A percentile compares a stretch with the other conserved stretches of the same genome.
Conservation (phyloP, 768 basidiomycete genomes). For the Lactarius vividus region DNA sequence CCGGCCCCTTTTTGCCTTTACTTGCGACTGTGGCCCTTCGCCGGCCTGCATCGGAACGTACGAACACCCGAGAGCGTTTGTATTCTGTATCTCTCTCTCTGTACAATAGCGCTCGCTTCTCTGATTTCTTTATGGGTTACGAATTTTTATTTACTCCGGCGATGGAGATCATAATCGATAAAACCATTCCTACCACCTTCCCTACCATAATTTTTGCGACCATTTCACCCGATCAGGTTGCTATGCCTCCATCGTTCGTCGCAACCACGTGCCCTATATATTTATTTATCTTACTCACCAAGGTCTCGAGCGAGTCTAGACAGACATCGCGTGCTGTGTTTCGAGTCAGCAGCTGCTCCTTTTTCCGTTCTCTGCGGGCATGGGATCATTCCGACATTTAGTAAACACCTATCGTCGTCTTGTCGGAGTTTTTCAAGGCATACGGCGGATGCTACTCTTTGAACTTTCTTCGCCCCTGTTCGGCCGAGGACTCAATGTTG, state of each 20-base stretch:
- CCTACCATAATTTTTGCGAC: conserved; percentile 11
- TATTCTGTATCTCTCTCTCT: not conserved
- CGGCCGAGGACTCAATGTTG: conserved; percentile 10
- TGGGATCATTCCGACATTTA: conserved; percentile 3
- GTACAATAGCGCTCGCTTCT: not conserved
- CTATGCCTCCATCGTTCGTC: conserved; percentile 15
- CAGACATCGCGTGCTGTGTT: not conserved
- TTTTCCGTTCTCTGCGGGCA: not conserved
- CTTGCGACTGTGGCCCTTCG: not conserved
- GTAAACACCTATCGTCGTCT: not conserved
- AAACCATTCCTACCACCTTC: not conserved
- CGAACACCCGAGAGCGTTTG: not conserved
- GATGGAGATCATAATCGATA: conserved; percentile 20
- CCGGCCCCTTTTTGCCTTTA: not conserved
- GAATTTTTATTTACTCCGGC: conserved; percentile 8
- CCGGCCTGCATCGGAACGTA: not conserved
- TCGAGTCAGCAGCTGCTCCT: not conserved
- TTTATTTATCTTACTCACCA: not conserved
- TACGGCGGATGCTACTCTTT: not conserved
- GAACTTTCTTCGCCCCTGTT: conserved; percentile 18
- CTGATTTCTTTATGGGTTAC: not conserved
- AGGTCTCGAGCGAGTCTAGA: conserved; percentile 1
- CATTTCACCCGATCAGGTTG: conserved; percentile 24
- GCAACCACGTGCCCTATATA: conserved; percentile 6
- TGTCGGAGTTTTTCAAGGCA: not conserved